A percentile compares a stretch with the other conserved stretches of the same genome.
phyloP scores from a whole-genome alignment of 2,329 filamentous ascomycete species.

The Colletotrichum sp. region DNA sequence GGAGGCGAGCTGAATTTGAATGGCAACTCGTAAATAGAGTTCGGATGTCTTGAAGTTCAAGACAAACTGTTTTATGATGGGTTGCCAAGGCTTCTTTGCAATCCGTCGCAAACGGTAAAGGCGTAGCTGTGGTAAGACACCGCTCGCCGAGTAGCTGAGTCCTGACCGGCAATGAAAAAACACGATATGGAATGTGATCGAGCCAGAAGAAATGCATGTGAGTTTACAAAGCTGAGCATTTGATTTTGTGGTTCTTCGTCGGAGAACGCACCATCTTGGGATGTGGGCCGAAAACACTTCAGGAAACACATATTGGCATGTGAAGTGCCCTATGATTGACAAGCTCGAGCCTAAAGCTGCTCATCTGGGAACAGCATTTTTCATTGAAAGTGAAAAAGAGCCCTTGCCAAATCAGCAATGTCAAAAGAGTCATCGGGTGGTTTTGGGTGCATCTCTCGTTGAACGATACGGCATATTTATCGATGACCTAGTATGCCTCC shows the following conservation, averaged over 20 bases:
- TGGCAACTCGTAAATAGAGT: not conserved
- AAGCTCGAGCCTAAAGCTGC: not conserved
- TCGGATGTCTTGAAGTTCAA: not conserved
- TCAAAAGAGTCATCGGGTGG: not conserved
- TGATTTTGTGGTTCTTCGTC: not conserved
- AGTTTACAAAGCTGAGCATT: not conserved
- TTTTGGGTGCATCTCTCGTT: not conserved
- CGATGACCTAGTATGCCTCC: not conserved
- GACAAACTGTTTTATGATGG: not conserved
- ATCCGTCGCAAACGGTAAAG: not conserved
- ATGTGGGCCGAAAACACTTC: rapidly evolving
- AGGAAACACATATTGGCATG: not conserved
- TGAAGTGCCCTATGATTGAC: not conserved
- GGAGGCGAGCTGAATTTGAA: not conserved
- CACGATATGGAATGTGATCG: not conserved
- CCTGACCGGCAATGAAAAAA: not conserved
- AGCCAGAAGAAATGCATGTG: not conserved
- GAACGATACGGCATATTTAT: rapidly evolving
- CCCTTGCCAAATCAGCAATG: not conserved
- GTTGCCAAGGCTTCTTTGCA: not conserved
- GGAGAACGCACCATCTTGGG: not conserved
- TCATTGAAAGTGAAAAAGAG: too few relatives aligned
- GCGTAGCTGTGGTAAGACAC: not conserved
- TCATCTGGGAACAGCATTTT: not conserved
- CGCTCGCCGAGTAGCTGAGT: not conserved